phyloP scores from a whole-genome alignment of 1,284 basidiomycete species.

The Apiotrichum veenhuisii region DNA sequence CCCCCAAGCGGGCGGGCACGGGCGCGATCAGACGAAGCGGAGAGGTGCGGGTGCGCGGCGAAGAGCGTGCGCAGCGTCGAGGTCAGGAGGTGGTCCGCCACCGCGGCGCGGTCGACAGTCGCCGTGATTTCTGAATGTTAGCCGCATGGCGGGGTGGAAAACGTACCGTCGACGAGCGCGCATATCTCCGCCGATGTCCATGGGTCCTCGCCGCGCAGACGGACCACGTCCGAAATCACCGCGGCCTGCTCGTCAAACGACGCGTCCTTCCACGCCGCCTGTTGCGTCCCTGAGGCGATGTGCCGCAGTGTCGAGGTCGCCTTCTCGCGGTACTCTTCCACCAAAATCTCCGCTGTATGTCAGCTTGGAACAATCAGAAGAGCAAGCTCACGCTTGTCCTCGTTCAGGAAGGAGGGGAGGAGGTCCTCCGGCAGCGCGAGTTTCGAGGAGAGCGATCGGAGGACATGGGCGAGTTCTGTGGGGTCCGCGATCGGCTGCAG shows the following conservation, averaged over 20 bases:
- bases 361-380: background rate
- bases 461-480: conserved; percentile 13
- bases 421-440: conserved; percentile 31
- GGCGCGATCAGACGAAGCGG: background rate
- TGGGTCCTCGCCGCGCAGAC: conserved; percentile 30
- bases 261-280: conserved; percentile 20
- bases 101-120: background rate
- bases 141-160: background rate
- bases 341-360: conserved; percentile 11
- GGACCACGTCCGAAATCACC: conserved; percentile 20
- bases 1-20: conserved; percentile 31
- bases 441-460: conserved; percentile 18
- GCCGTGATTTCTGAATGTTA: conserved; percentile 6
- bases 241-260: conserved; percentile 26
- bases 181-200: conserved; percentile 28
- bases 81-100: conserved; percentile 24
- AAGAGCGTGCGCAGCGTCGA: conserved; percentile 26
- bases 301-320: conserved; percentile 12
- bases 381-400: conserved; percentile 18
- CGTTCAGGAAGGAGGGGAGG: conserved; percentile 24
- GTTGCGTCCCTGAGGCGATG: conserved; percentile 8
- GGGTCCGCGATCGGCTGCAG: background rate
- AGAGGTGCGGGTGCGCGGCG: conserved; percentile 31
- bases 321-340: conserved; percentile 12
- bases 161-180: conserved; percentile 27